Percentiles rank a stretch among this genome's conserved stretches.
Conservation (phyloP, 148 eudicot species). For the Vaccinium corymbosum region DNA sequence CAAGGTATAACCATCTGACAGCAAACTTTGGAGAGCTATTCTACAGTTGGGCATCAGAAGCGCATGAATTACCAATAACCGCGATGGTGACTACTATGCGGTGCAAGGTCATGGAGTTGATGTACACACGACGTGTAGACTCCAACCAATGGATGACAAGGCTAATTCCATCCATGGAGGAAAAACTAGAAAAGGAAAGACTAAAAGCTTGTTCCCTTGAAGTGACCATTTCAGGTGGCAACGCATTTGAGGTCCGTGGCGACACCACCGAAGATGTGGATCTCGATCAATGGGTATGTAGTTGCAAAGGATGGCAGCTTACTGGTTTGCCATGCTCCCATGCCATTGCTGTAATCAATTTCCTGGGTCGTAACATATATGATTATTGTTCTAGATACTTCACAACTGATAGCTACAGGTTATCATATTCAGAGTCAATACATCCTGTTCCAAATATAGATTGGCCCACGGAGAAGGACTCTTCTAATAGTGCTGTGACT, state of each 20-base stretch:
- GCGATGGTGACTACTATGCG: slow-evolving; percentile 84
- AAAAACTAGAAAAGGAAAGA: slow-evolving; percentile 63
- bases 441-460: slow-evolving; percentile 57
- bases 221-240: slow-evolving; percentile 46
- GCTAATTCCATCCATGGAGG: slow-evolving; percentile 83
- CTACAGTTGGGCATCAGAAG: slow-evolving; percentile 90
- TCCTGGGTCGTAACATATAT: slow-evolving; percentile 47
- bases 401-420: slow-evolving; percentile 53
- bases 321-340: slow-evolving; percentile 91
- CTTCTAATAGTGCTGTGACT: slow-evolving; percentile 40
- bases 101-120: slow-evolving; percentile 68
- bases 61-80: slow-evolving; percentile 84
- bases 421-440: slow-evolving; percentile 67
- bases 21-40: slow-evolving; percentile 84
- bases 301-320: slow-evolving; percentile 84
- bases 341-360: slow-evolving; percentile 63
- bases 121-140: slow-evolving; percentile 45
- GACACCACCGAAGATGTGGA: slow-evolving; percentile 73
- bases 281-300: slow-evolving; percentile 63
- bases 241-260: slow-evolving; percentile 70
- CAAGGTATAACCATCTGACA: slow-evolving; percentile 74
- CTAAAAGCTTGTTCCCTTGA: slow-evolving; percentile 49
- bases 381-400: slow-evolving; percentile 72
- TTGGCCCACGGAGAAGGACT: slow-evolving; percentile 35
- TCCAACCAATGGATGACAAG: slow-evolving; percentile 62